Conservation (phyloP, 805 yeast species). For the Saccharomycopsis babjevae region DNA sequence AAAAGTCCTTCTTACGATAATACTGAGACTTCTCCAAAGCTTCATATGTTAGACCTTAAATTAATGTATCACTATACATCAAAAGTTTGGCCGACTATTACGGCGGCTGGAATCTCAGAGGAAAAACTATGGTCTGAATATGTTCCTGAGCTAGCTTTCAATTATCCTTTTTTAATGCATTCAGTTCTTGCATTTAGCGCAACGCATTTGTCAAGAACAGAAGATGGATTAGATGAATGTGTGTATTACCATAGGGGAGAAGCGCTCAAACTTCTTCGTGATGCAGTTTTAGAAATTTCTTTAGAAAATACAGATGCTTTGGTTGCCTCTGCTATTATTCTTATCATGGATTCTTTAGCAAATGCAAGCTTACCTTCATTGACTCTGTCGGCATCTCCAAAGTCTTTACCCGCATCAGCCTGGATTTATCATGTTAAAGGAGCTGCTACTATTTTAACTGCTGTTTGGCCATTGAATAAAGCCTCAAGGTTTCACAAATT, state of each 20-base stretch:
- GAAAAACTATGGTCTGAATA: conserved; percentile 79
- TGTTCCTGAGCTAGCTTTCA: conserved; percentile 81
- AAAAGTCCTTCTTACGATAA: neutral
- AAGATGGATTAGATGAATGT: conserved; percentile 65
- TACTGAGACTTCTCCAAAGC: conserved; percentile 19
- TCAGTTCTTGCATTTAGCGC: conserved; percentile 85
- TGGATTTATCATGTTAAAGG: conserved; percentile 98
- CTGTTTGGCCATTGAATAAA: conserved; percentile 86
- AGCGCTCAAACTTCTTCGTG: conserved; percentile 69
- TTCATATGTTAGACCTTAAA: conserved; percentile 68
- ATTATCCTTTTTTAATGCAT: conserved; percentile 86
- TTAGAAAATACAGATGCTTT: conserved; percentile 85
- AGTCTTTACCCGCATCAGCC: conserved; percentile 79
- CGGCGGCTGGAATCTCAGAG: conserved; percentile 84
- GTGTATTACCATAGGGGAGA: conserved; percentile 83
- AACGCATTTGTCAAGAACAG: conserved; percentile 74
- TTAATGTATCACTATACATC: conserved; percentile 83
- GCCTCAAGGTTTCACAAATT: conserved; percentile 55
- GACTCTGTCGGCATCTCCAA: conserved; percentile 22
- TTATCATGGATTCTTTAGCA: conserved; percentile 89
- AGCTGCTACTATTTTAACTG: conserved; percentile 89
- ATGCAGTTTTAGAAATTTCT: conserved; percentile 76
- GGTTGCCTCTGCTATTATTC: conserved; percentile 81
- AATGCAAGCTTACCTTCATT: conserved; percentile 54
- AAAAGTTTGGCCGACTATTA: conserved; percentile 75